Base-by-base conservation (phyloP, 257 asterid species). In the Anisodus acutangulus region DNA sequence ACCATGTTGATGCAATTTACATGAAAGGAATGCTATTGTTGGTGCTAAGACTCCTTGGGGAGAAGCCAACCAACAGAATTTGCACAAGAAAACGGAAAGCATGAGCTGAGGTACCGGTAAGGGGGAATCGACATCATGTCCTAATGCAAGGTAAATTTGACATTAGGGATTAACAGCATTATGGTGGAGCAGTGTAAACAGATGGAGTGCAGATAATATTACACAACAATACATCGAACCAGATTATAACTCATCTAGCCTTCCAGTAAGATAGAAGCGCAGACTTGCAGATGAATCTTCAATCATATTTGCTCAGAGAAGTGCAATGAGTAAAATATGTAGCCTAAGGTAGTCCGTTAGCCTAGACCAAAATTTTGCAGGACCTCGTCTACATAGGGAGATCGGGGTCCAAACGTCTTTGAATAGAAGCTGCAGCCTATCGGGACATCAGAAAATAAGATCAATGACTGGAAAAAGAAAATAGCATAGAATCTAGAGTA, bases 401-500 rank as follows among this genome's bases (percentile, higher is more conserved):
- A 89, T 95, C 98, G 10, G 99, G 99, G 87, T 95, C 98, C 95
- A 95, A 85, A 88, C 99, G 90, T 83, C 98, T 90, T 88, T 95
- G 98, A 59, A 95, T 95, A 84, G 99, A 97, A 86, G 99, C 99
- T 8, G 98, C 99, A 19, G 99, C 99, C 99, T 95, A 86, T 74
- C n/a, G 26, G 59, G 68, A 66, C 17, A 83, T 12, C 47, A 11
- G 66, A 53, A 2, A 31, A 15, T 78, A 78, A 15, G 2, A 31
- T 31, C 31, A 53, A 78, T 13, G 66, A 78, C 6, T 15, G 85
- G 41, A 51, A 74, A 62, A 35, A 49, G 15, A 41, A 41, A 26
- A 9, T 67, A 67, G n/a, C 12, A 9, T 26, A 64, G 4, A 35
- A 31, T 12, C 9, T 39, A 51, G 80, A 1, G 41, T 76, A 53